Evolutionary conservation across 73 alveolate species (phyloP).

Genomic region (Paramecium bursaria): DNA sequence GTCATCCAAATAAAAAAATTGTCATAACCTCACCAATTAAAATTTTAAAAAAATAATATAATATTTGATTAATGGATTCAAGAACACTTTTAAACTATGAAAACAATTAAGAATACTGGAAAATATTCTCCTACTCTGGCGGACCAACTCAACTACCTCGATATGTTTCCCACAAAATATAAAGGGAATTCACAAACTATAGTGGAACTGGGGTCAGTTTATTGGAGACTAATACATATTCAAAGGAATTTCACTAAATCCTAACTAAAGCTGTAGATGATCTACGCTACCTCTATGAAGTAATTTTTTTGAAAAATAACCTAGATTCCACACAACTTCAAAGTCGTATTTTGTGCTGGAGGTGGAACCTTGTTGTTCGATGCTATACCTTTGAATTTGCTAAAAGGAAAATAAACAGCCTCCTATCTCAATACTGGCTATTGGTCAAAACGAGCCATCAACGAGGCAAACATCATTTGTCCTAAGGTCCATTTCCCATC

Average conservation of each 20-base stretch:
- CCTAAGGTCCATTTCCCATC: conserved; percentile 59
- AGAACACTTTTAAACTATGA: too few species aligned
- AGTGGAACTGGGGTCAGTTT: not conserved
- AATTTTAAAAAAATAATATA: too few species aligned
- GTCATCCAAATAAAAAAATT: too few species aligned
- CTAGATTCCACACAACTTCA: conserved; percentile 73
- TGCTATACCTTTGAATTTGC: conserved; percentile 79
- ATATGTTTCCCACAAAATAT: not conserved
- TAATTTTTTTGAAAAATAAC: conserved; percentile 63
- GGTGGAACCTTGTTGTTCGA: conserved; percentile 79
- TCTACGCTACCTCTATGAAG: not conserved
- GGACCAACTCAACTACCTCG: conserved; percentile 38
- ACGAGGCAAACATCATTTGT: conserved; percentile 77
- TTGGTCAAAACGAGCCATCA: conserved; percentile 76
- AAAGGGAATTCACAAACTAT: not conserved
- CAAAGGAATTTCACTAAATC: conserved; percentile 23
- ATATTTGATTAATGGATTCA: too few species aligned
- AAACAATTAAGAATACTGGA: conserved; percentile 19
- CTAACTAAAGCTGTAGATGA: conserved; percentile 3
- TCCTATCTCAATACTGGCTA: conserved; percentile 77
- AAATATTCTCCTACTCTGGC: conserved; percentile 7
- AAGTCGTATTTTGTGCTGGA: conserved; percentile 73
- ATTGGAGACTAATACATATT: not conserved
- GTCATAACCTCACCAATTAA: too few species aligned
- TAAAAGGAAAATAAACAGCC: conserved; percentile 71